Evolutionary conservation across 2,329 filamentous ascomycete species (phyloP).

Genomic region (Colletotrichum agaves): DNA sequence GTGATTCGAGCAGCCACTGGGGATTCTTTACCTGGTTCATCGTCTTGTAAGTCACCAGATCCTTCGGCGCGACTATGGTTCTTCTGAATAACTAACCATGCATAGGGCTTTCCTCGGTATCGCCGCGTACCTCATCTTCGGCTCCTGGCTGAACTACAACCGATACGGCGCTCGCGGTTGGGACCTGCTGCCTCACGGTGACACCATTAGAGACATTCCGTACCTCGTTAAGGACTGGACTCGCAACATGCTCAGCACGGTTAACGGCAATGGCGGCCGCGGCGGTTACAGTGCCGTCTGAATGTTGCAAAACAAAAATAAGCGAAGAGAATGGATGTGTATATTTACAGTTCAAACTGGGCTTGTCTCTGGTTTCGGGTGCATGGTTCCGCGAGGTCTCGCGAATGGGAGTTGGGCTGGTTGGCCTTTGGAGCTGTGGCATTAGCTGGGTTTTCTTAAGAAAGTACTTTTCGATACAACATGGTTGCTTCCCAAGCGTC

Average conservation of each 20-base stretch:
- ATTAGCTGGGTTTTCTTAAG: constrained; percentile 23
- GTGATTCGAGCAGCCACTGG: constrained; percentile 71
- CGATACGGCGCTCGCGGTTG: constrained; percentile 94
- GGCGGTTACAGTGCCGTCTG: constrained; percentile 96
- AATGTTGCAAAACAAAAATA: constrained; percentile 37
- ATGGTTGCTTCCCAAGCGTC: neutral
- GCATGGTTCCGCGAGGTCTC: constrained; percentile 18
- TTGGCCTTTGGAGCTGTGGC: constrained; percentile 31
- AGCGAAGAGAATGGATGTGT: constrained; percentile 2
- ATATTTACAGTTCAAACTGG: constrained; percentile 32
- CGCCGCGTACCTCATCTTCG: constrained; percentile 94
- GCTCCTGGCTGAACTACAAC: constrained; percentile 99
- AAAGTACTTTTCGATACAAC: constrained; percentile 12
- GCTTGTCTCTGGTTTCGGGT: constrained; percentile 10
- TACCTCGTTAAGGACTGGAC: constrained; percentile 93
- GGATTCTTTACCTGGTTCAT: constrained; percentile 98
- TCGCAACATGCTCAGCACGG: constrained; percentile 80
- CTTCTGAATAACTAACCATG: neutral
- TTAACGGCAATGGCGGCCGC: constrained; percentile 84
- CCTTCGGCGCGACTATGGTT: constrained; percentile 36
- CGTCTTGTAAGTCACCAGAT: constrained; percentile 75
- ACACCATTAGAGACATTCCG: constrained; percentile 90
- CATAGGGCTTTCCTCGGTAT: constrained; percentile 82
- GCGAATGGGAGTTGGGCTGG: constrained; percentile 3
- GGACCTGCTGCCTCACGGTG: constrained; percentile 93